Base-by-base conservation (phyloP, 202 grass and related monocot species). In the Setaria italica region DNA sequence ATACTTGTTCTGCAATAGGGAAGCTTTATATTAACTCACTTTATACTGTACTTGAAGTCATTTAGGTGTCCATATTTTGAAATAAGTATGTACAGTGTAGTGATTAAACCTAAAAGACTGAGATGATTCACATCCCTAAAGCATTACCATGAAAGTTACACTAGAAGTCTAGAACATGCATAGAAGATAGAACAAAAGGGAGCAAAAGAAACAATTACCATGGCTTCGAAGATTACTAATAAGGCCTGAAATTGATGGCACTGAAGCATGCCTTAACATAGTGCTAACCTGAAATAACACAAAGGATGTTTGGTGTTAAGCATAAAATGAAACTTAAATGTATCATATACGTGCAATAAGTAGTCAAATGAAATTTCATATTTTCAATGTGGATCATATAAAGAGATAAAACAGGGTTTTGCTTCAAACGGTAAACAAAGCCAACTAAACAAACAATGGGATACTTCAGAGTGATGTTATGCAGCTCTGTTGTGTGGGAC, bases 211-310 rank as follows among this genome's bases (percentile, higher is more conserved):
- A 84, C 42, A 54, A 81, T 34, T 93, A 94, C 96, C 93, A 70
- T 95, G 90, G 68, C 89, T 89, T 79, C 93, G 96, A 71, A 98
- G 88, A 78, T 92, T 91, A 91, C 79, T 95, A 67, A 98, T 82
- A 60, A 95, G 72, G 46, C 78, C 78, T 68, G 91, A 91, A 88
- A 98, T 86, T 72, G 90, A 91, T 77, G 90, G 62, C 51, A 98
- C 75, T 59, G 93, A 81, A 85, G 88, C 80, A 92, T 89, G 86
- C 76, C 86, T 92, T 87, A 98, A 80, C 81, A 98, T 85, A 84
- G 79, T 80, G 72, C 89, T 95, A 80, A 95, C 89, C 96, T 95
- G 90, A 87, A 95, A 94, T 92, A 74, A 80, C 21, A 75, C 42
- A 20, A 86, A 86, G 54, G 67, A 74, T 46, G 51, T 21, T 77